phyloP scores from a whole-genome alignment of 768 basidiomycete species.

The Podaxis sp. region DNA sequence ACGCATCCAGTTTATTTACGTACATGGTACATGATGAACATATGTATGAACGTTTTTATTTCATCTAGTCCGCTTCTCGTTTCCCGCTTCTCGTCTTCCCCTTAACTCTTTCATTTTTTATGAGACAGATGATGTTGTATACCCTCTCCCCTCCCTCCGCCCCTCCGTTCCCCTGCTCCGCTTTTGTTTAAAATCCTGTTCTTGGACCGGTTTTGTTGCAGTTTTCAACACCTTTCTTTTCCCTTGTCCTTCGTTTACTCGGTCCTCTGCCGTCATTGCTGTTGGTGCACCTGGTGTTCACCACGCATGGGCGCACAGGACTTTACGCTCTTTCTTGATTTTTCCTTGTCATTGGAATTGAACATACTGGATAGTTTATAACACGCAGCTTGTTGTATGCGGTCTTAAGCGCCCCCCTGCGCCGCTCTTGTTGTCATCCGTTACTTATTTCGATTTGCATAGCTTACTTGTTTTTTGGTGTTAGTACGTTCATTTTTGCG shows the following conservation, averaged over 20 bases:
- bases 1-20: not conserved
- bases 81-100: not conserved
- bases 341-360: not conserved
- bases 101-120: not conserved
- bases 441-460: not conserved
- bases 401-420: not conserved
- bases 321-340: not conserved
- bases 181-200: not conserved
- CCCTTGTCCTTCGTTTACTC: not conserved
- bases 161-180: not conserved
- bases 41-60: slow-evolving; percentile 12
- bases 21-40: slow-evolving; percentile 5
- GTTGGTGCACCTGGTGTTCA: slow-evolving; percentile 4
- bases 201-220: not conserved
- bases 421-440: not conserved
- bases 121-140: not conserved
- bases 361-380: not conserved
- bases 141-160: not conserved
- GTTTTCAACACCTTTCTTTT: not conserved
- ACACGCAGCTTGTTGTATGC: not conserved
- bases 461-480: not conserved
- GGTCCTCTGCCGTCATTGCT: not conserved
- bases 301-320: not conserved
- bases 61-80: not conserved
- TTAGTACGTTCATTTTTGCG: too few relatives aligned